Evolutionary conservation across 176 grass and related monocot genomes (phyloP).

Genomic region (Cenchrus fungigraminus): DNA sequence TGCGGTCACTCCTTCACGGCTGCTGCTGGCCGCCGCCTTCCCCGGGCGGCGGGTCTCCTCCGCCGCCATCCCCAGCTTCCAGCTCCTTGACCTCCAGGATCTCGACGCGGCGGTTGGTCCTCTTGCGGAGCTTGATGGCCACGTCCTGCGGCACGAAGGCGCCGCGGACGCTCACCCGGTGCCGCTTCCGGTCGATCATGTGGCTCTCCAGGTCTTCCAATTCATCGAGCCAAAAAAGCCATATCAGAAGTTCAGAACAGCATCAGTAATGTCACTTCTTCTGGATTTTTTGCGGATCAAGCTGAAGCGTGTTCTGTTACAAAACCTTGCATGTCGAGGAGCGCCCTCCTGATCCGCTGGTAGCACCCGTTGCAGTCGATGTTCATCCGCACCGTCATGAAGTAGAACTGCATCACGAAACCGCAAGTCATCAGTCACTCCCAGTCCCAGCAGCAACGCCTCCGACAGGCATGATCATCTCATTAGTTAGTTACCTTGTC

Average conservation of each 20-base stretch:
- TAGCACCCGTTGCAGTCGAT: conserved; percentile 84
- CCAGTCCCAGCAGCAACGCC: no score
- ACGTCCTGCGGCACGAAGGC: conserved; percentile 80
- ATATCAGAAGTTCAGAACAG: neutral
- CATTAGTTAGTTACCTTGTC: conserved; percentile 11
- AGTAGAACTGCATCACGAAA: conserved; percentile 48
- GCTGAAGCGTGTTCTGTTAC: neutral
- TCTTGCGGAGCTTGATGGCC: conserved; percentile 77
- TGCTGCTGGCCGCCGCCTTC: neutral
- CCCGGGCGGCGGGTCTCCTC: neutral
- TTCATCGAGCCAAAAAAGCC: neutral
- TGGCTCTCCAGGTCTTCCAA: conserved; percentile 69
- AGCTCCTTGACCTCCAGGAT: conserved; percentile 87
- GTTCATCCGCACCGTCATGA: conserved; percentile 76
- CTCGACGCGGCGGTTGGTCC: conserved; percentile 74
- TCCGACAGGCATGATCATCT: neutral
- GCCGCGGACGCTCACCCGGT: conserved; percentile 57
- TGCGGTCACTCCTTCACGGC: neutral
- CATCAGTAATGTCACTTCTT: neutral
- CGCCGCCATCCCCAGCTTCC: conserved; percentile 20
- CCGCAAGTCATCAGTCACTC: neutral
- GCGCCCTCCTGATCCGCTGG: conserved; percentile 61
- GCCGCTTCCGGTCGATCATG: conserved; percentile 69
- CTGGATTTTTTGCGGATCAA: neutral
- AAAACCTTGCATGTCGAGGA: conserved; percentile 67